A percentile compares a stretch with the other conserved stretches of the same genome.
These are phyloP conservation scores for Haplographium delicatum DNA, from an alignment of 495 filamentous ascomycete genomes.

Conservation along the genomic window DNA sequence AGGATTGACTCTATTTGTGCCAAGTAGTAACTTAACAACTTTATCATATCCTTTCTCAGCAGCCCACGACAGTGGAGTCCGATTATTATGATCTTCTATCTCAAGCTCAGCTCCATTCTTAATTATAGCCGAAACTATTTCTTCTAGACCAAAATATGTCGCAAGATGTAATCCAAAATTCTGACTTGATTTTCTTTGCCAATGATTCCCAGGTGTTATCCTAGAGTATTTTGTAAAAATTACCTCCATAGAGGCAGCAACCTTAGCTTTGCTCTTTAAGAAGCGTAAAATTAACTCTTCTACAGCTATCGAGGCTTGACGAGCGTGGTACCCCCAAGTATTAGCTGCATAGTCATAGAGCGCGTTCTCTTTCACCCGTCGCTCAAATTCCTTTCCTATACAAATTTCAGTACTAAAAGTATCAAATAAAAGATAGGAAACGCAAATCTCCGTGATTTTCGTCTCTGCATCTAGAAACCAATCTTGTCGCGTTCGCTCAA, in stretches of 20 bases:
- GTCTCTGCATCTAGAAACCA: constrained; percentile 34
- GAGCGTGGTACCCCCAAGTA: constrained; percentile 36
- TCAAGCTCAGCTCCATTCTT: too few relatives aligned
- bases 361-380: constrained; percentile 14
- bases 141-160: neutral
- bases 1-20: too few relatives aligned
- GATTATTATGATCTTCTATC: too few relatives aligned
- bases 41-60: too few relatives aligned
- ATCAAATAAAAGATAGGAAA: constrained; percentile 37
- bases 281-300: constrained; percentile 12
- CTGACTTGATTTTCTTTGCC: neutral
- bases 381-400: constrained; percentile 26
- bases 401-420: constrained; percentile 14
- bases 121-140: too few relatives aligned
- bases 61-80: too few relatives aligned
- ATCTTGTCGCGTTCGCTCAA: constrained; percentile 30
- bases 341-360: constrained; percentile 14
- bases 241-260: constrained; percentile 16
- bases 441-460: constrained; percentile 34
- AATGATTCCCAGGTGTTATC: neutral
- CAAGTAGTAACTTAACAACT: too few relatives aligned
- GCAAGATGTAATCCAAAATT: neutral
- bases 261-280: constrained; percentile 18
- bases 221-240: neutral
- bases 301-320: constrained; percentile 6